Base-by-base conservation (phyloP, 495 filamentous ascomycete genomes). In the Choiromyces venosus region DNA sequence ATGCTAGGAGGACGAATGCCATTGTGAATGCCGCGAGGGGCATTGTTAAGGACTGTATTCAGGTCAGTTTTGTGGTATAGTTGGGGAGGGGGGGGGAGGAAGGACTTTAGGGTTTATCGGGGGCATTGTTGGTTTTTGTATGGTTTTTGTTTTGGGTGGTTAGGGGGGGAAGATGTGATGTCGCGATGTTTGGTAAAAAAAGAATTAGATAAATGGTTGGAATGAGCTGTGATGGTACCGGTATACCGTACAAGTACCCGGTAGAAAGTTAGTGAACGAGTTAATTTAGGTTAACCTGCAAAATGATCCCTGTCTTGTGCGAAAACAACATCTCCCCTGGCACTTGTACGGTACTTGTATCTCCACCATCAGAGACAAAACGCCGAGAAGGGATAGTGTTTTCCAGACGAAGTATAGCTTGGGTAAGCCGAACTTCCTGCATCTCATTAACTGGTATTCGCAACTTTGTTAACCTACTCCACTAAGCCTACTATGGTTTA, bases 1-100 rank as follows among this genome's bases (percentile, higher is more conserved):
- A 86, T 8, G 84, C 81, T 71, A 85, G 83, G 42, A 86, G 82
- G 6, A 86, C 70, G 37, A 80, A 40, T n/a, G 84, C 84, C 84
- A 86, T 85, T 6, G 83, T 85, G n/a, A 84, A 72, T 4, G 84
- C 84, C 16, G 84, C 84, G 2, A 83, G 70, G 10, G 84, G 84
- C 61, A 77, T 77, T 19, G 73, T 76, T 29, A 77, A 16, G 33
- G 75, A 76, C 75, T 77, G 68, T 8, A 72, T 75, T 74, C 36
- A 69, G 67, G 72, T 76, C 25, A 71, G 74, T 66, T 46, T 37
- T 33, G 69, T 71, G n/a, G 70, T 42, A 18, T 37, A 36, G 65
- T 12, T 39, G 10, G 16, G 6, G 21, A 36, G 29, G 39, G 18
- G 66, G 52, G 64, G 68, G 70, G 67, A 46, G 40, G 42, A 46